Conservation (phyloP, 2,329 filamentous ascomycete genomes). For the Tolypocladium sp. region DNA sequence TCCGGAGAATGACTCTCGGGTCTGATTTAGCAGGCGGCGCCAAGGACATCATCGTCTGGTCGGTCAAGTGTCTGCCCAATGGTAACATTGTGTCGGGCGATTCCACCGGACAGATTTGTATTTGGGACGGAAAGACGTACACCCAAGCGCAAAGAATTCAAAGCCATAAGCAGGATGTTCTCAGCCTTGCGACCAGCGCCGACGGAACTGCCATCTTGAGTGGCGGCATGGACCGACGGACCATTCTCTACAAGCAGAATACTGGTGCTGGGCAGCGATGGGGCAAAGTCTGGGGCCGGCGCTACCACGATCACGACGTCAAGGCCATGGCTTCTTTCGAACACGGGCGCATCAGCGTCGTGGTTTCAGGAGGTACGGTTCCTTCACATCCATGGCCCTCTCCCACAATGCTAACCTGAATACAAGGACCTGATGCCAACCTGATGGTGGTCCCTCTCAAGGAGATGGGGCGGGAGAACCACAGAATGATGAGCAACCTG, state of each 20-base stretch:
- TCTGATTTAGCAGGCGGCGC: constrained; percentile 66
- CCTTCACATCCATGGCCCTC: not conserved
- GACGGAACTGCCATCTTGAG: constrained; percentile 80
- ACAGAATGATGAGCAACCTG: constrained; percentile 72
- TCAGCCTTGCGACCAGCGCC: constrained; percentile 74
- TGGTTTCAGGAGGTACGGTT: constrained; percentile 73
- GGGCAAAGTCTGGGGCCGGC: constrained; percentile 76
- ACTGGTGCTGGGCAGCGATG: constrained; percentile 56
- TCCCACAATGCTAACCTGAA: constrained; percentile 2
- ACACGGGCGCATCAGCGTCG: constrained; percentile 69
- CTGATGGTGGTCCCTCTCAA: constrained; percentile 72
- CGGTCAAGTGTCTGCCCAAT: constrained; percentile 76
- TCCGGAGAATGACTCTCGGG: constrained; percentile 80
- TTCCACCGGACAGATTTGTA: constrained; percentile 84
- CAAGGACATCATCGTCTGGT: constrained; percentile 87
- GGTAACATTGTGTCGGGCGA: constrained; percentile 92
- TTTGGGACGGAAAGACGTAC: constrained; percentile 91
- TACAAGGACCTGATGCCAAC: constrained; percentile 69
- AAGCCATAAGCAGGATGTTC: constrained; percentile 79
- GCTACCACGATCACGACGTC: constrained; percentile 89
- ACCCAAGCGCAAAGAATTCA: constrained; percentile 79
- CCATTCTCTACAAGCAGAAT: constrained; percentile 69
- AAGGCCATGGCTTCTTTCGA: constrained; percentile 92
- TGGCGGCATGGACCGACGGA: constrained; percentile 84
- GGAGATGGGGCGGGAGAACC: constrained; percentile 69